These are phyloP conservation scores for Massariosphaeria phaeospora DNA, from an alignment of 495 filamentous ascomycete species.

Conservation along the genomic window DNA sequence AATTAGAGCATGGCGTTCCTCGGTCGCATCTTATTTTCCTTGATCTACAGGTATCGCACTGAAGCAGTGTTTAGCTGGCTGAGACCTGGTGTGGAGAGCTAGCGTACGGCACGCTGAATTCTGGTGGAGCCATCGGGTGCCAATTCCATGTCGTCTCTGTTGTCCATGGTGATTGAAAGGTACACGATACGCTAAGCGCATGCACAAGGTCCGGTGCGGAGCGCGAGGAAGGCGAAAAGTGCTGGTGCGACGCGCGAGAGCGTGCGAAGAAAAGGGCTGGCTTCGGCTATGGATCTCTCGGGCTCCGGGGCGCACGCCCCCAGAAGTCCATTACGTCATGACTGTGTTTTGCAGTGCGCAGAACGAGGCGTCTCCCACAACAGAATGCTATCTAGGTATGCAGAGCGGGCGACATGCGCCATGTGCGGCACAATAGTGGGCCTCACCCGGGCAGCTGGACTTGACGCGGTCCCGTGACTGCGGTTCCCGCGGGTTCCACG, in stretches of 20 bases:
- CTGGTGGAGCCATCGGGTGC: constrained; percentile 7
- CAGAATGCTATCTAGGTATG: no score
- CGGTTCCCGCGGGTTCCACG: no score
- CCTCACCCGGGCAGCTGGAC: no score
- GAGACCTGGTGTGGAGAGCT: no score
- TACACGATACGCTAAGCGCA: neutral
- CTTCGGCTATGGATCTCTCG: constrained; percentile 8
- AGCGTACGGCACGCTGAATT: constrained; percentile 19
- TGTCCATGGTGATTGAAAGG: constrained; percentile 3
- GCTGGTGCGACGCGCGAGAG: neutral
- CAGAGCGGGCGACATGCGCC: no score
- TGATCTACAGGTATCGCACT: constrained; percentile 30
- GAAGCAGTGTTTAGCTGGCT: neutral
- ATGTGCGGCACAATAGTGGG: no score
- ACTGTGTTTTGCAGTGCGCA: no score
- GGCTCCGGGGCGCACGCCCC: constrained; percentile 1
- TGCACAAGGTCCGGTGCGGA: constrained; percentile 2
- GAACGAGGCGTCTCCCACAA: neutral
- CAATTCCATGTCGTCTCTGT: constrained; percentile 22
- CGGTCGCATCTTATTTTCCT: constrained; percentile 46
- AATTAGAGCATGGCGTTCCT: constrained; percentile 47
- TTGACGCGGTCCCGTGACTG: no score
- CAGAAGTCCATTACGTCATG: neutral
- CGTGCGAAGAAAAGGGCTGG: neutral
- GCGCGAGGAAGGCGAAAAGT: constrained; percentile 14